Evolutionary conservation across 1,284 basidiomycete species (phyloP), one percentile per base, ranked within the genome.

Genomic region (Coriolopsis trogii): DNA sequence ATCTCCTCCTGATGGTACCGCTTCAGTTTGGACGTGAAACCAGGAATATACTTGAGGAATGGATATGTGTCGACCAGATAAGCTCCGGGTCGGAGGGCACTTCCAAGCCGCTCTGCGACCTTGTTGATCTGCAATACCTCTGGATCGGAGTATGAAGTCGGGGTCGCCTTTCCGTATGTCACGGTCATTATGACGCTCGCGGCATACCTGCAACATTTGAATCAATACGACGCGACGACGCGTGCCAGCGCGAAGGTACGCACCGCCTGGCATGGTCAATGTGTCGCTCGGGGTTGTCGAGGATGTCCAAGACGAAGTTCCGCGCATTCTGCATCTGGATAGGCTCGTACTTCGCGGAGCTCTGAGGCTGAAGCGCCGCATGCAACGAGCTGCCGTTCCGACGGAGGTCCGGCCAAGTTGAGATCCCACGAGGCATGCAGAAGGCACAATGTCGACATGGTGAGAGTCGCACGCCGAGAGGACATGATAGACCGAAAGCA

Each of bases 181-280:
- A 89, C 73, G 2, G 79, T 75, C 67, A 89, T 75, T 2, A 87
- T 83, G 0, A 87, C 77, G 0, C 79, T 80, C 0, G 84, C 80
- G 0, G 84, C 80, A 58, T 83, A 89, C 26, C 85, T 87, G 55
- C 3, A 13, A 2, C 9, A 3, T 8, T 10, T 18, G 13, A 2
- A 21, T 18, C 6, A 25, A 13, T 31, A 9, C 18, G 30, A 6
- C 23, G 3, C 28, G 18, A 15, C 8, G 6, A 18, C 20, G 23
- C 23, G 18, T 2, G 18, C 23, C n/a, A 9, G 23, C 1, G 5
- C 12, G 10, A 25, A 20, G n/a, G 10, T 29, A 41, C 39, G 9
- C n/a, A 36, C 49, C 43, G 21, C 24, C 38, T 25, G 4, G 49
- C 46, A 20, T 52, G 53, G n/a, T 49, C 34, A 2, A 55, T 20